Evolutionary conservation across 768 basidiomycete genomes (phyloP), one percentile per base, ranked within the genome.

Genomic region (Pulveroboletus sp.): DNA sequence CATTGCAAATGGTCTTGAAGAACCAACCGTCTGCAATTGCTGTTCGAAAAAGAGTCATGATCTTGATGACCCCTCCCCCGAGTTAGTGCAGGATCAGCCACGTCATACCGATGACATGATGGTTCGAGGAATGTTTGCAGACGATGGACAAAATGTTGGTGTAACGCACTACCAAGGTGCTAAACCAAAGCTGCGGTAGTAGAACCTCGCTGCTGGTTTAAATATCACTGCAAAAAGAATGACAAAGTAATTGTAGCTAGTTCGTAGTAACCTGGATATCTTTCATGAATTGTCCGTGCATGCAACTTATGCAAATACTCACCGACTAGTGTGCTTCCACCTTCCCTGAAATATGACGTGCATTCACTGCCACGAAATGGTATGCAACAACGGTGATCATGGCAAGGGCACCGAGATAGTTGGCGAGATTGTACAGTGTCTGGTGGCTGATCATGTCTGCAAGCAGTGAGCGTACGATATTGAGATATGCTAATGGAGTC

Each of bases 321-420:
- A 60, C 57, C 25, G 10, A 44, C 24, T 58, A 50, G 17, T 44
- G 36, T 34, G 43, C 20, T 20, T 49, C 40, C n/a, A 40, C 8
- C 17, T 62, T 52, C 52, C 53, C 50, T 67, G 65, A 63, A 63
- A 77, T 52, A 52, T 74, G 61, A 19, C 77, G 77, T 34, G 82
- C 81, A 59, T 94, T 94, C 52, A 95, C 90, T 29, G 90, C 85
- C 43, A 97, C 73, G 60, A 95, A 81, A 72, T 97, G 94, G 69
- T 94, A 97, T 40, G 82, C 79, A 45, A 97, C 85, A 47, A 94
- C 86, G 6, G 88, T 84, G 56, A 91, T 60, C 85, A 97, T 92
- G 24, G 94, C 89, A 44, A 90, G 73, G 32, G 84, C 74, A 32
- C 94, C 94, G 16, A 94, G 82, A 24, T 81, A 73, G 69, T 92